Conservation (phyloP, 2,329 filamentous ascomycete species). For the Fusarium falciforme region DNA sequence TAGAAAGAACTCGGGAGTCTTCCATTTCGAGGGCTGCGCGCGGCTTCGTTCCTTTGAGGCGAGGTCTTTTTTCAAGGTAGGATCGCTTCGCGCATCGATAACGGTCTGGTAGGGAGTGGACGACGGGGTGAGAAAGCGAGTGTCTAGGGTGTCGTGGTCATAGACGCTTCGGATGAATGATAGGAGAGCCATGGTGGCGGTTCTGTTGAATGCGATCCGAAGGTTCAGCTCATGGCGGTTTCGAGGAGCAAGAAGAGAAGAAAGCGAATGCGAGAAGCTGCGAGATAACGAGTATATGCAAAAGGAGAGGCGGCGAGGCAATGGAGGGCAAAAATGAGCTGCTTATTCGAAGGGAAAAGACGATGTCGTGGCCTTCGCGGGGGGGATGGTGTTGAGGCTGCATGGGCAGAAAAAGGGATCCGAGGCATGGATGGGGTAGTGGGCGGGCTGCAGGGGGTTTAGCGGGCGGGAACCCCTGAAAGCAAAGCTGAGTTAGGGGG, state of each 20-base stretch:
- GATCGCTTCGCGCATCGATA: conserved; percentile 62
- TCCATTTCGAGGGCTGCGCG: conserved; percentile 80
- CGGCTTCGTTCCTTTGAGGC: conserved; percentile 53
- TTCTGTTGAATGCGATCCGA: conserved; percentile 12
- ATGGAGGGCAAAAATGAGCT: conserved; percentile 2
- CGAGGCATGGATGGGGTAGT: conserved; percentile 26
- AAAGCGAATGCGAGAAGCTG: conserved; percentile 2
- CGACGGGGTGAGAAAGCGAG: conserved; percentile 75
- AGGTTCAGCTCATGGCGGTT: conserved; percentile 40
- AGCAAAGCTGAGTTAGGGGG: conserved; percentile 26
- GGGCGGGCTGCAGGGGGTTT: conserved; percentile 32
- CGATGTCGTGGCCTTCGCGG: conserved; percentile 43
- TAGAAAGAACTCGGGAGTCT: conserved; percentile 83
- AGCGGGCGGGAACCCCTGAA: conserved; percentile 36
- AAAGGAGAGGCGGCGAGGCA: not conserved
- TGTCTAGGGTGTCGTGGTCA: conserved; percentile 71
- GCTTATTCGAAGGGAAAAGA: conserved; percentile 6
- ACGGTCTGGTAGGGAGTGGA: conserved; percentile 72
- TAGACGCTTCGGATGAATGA: conserved; percentile 67
- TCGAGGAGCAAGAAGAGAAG: not conserved
- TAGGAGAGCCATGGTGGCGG: conserved; percentile 54
- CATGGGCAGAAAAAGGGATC: conserved; percentile 31
- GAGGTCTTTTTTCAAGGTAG: conserved; percentile 48
- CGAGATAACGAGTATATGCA: not conserved
- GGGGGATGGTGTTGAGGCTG: conserved; percentile 38